A percentile compares a stretch with the other conserved stretches of the same genome.
Conservation (phyloP, 306 rosid species). For the Biancaea sappan region DNA sequence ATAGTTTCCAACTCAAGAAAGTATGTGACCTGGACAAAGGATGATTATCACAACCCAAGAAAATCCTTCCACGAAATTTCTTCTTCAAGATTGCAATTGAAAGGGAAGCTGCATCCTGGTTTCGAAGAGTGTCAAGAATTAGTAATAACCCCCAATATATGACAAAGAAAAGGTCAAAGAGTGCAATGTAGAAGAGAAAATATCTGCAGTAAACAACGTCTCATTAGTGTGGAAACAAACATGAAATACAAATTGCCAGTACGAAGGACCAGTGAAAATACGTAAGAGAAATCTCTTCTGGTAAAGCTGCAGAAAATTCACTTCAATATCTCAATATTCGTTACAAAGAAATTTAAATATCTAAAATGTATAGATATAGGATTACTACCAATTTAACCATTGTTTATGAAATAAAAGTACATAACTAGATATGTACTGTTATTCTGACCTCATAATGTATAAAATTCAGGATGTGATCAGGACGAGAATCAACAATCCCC, state of each 20-base stretch:
- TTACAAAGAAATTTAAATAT: background rate
- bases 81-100: slow-evolving; percentile 79
- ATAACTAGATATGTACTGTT: slow-evolving; percentile 23
- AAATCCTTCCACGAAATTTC: slow-evolving; percentile 56
- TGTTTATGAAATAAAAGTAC: background rate
- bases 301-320: slow-evolving; percentile 6
- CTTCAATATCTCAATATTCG: background rate
- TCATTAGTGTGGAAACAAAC: slow-evolving; percentile 1
- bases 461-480: slow-evolving; percentile 89
- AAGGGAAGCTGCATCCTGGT: slow-evolving; percentile 94
- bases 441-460: slow-evolving; percentile 90
- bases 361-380: background rate
- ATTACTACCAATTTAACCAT: background rate
- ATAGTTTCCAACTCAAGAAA: background rate
- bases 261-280: slow-evolving; percentile 10
- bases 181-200: slow-evolving; percentile 7
- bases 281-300: background rate
- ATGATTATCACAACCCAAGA: slow-evolving; percentile 93
- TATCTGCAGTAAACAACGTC: background rate
- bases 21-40: slow-evolving; percentile 82
- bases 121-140: background rate
- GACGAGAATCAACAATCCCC: slow-evolving; percentile 74
- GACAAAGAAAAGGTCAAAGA: background rate
- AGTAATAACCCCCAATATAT: slow-evolving; percentile 15
- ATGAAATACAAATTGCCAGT: background rate